Evolutionary conservation across 352 stramenopile genomes (phyloP), one percentile per base, ranked within the genome.

Genomic region (Phytophthora fragariaefolia): DNA sequence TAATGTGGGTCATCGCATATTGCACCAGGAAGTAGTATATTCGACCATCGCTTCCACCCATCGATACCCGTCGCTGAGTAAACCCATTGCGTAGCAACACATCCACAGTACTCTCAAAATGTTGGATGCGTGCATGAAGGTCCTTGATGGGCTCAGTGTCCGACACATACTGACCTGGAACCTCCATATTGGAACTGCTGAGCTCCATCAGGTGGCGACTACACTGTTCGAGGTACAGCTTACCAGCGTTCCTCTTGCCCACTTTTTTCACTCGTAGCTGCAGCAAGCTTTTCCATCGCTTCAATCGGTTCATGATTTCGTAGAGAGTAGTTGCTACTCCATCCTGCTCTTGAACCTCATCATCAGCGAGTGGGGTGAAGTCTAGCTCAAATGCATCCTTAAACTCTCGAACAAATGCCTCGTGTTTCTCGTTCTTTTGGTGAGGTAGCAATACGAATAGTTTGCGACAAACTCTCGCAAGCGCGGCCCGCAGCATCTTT

Each of bases 1-100:
- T 98, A 51, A 96, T 94, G 76, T 98, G 90, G 20, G 93, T 96
- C 83, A 96, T 96, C 15, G 92, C 89, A 60, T 97, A 97, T 67
- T 98, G 93, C 27, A 97, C 90, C 52, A 98, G 46, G 69, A 98
- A 98, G 66, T 93, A 94, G 71, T 97, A 96, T 4, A 78, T 66
- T n/a, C 79, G 77, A 17, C 93, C 93, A 51, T 98, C 90, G 40
- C 85, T 97, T 28, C 92, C 93, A 15, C 93, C 87, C 59, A 98
- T 91, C 15, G 89, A 82, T 36, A 98, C 76, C 18, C 93, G 91
- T n/a, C 92, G 85, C 66, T 98, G 92, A 22, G 89, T 97, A 76
- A 95, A 97, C 15, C 91, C 91, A 32, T 96, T 93, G 43, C 89
- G 85, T 48, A 96, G 40, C 24, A 97, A 45, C 8, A 97, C 83